phyloP scores from a whole-genome alignment of 192 early-diverging fungal genomes.

The Diversispora epigaea region DNA sequence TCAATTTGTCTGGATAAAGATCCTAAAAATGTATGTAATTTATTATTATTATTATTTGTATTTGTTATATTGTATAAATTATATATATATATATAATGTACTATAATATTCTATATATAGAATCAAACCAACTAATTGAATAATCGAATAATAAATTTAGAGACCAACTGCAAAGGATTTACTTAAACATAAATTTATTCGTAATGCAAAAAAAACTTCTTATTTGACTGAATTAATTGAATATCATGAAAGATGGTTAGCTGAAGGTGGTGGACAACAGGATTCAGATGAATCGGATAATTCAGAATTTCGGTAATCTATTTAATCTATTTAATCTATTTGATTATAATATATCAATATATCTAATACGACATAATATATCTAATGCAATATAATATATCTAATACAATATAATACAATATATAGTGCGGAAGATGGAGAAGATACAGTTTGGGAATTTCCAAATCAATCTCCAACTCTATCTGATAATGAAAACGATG shows the following conservation, averaged over 20 bases:
- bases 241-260: slow-evolving; percentile 77
- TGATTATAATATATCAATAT: too few relatives aligned
- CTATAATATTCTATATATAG: too few relatives aligned
- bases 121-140: too few relatives aligned
- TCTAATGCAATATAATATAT: too few relatives aligned
- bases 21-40: slow-evolving; percentile 59
- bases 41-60: neutral
- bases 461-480: slow-evolving; percentile 36
- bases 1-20: slow-evolving; percentile 83
- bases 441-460: slow-evolving; percentile 58
- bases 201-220: slow-evolving; percentile 77
- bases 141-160: slow-evolving; percentile 40
- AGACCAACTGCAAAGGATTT: slow-evolving; percentile 87
- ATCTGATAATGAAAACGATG: slow-evolving; percentile 28
- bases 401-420: too few relatives aligned
- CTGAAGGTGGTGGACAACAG: slow-evolving; percentile 50
- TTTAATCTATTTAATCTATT: neutral
- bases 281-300: slow-evolving; percentile 40
- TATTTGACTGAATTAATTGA: slow-evolving; percentile 85
- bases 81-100: too few relatives aligned
- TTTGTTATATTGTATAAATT: neutral
- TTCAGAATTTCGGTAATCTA: slow-evolving; percentile 25
- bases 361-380: too few relatives aligned
- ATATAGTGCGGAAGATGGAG: slow-evolving; percentile 37
- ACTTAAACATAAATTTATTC: slow-evolving; percentile 85